Conservation (phyloP, 768 basidiomycete genomes). For the Coprinellus micaceus region DNA sequence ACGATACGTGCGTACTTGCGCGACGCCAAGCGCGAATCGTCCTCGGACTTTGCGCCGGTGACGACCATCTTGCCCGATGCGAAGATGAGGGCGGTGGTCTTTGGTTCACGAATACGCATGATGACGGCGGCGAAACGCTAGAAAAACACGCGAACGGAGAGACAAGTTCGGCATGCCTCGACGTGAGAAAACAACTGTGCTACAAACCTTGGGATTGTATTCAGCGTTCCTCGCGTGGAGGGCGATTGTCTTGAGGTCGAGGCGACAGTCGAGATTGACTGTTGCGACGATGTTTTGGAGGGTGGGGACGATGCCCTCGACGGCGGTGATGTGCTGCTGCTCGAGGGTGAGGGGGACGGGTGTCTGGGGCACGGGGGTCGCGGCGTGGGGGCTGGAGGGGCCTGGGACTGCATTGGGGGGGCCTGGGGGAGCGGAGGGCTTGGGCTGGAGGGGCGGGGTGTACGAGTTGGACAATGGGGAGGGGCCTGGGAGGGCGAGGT, state of each 20-base stretch:
- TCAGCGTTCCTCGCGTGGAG: conserved; percentile 97
- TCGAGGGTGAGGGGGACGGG: conserved; percentile 77
- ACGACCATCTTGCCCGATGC: conserved; percentile 99
- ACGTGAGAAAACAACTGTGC: conserved; percentile 36
- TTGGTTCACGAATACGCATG: conserved; percentile 99
- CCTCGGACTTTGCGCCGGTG: conserved; percentile 98
- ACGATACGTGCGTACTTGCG: conserved; percentile 99
- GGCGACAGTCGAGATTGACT: conserved; percentile 93
- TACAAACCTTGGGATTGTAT: conserved; percentile 99
- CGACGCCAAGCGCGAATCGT: conserved; percentile 93
- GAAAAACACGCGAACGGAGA: conserved; percentile 46
- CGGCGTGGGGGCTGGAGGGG: conserved; percentile 51
- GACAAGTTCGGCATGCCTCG: conserved; percentile 60
- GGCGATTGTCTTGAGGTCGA: conserved; percentile 98
- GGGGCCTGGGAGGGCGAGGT: conserved; percentile 46
- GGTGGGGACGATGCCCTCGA: conserved; percentile 98
- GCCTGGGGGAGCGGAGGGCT: conserved; percentile 25
- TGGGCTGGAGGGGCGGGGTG: conserved; percentile 36
- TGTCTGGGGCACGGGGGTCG: conserved; percentile 56
- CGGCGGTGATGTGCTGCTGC: conserved; percentile 93
- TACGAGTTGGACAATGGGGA: conserved; percentile 59
- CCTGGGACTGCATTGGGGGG: conserved; percentile 47
- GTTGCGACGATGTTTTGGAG: conserved; percentile 99
- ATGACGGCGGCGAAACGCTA: conserved; percentile 99
- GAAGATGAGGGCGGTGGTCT: conserved; percentile 99